Base-by-base conservation (phyloP, 805 yeast genomes). In the Candida bentonensis region DNA sequence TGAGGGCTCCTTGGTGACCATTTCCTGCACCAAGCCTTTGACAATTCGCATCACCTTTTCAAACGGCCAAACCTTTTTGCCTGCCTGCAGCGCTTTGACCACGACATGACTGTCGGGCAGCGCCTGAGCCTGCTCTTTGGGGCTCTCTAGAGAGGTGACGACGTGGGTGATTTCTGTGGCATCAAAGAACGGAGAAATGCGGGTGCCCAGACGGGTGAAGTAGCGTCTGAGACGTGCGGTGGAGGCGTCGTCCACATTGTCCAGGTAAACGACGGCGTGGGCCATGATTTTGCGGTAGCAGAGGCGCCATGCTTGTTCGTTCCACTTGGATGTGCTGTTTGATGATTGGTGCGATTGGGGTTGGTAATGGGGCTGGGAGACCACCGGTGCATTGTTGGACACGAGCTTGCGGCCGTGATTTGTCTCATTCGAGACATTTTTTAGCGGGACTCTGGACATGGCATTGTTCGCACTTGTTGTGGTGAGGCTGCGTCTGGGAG, bases 41-140 rank as follows among this genome's bases (percentile, higher is more conserved):
- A 87, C 69, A 55, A 88, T 88, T 43, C 95, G 66, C 54, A 78
- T 73, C 1, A 88, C 86, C 60, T 88, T 89, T 45, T 85, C 94
- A 54, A 75, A 79, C 33, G 80, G 76, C 96, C 96, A 89, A 21
- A 88, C 82, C 59, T 88, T 85, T 60, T 82, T 73, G 48, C 75
- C 76, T 43, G 69, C 70, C 42, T 66, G 68, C 25, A 64, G 59
- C 3, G 88, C 94, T 49, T 76, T 72, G 44, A 73, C 67, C 51
- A 86, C 72, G 5, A 85, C 76, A 58, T 88, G 94, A 47, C 61
- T 56, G 50, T 73, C 61, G 53, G 61, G 49, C 57, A 63, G 68
- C 20, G 27, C n/a, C 3, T 43, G 36, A 15, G 53, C 49, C 56
- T 78, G 74, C 11, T 58, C 67, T 34, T 53, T 56, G 23, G 68